These are phyloP conservation scores for Penicillium cosmopolitanum DNA, from an alignment of 495 filamentous ascomycete genomes.

Conservation along the genomic window DNA sequence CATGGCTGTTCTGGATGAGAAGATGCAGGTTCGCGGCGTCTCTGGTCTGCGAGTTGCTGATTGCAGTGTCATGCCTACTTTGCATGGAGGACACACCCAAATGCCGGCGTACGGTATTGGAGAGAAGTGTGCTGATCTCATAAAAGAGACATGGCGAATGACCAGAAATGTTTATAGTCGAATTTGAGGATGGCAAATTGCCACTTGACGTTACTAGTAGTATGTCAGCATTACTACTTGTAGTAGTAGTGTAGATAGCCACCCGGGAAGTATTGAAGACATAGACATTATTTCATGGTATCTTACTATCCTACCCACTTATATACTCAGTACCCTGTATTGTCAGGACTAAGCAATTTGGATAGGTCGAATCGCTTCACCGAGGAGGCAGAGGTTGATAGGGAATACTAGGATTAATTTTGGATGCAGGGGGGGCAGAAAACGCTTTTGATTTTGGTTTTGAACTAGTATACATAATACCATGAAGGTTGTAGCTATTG, in stretches of 20 bases:
- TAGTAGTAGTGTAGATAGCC: too few relatives aligned
- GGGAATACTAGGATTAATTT: too few relatives aligned
- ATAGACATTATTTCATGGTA: too few relatives aligned
- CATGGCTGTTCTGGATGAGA: conserved; percentile 58
- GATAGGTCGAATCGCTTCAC: too few relatives aligned
- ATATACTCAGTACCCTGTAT: too few relatives aligned
- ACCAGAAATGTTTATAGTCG: conserved; percentile 26
- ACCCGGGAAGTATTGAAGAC: too few relatives aligned
- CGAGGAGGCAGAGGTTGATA: too few relatives aligned
- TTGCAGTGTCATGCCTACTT: conserved; percentile 57
- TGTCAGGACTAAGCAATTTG: too few relatives aligned
- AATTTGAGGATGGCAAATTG: conserved; percentile 15
- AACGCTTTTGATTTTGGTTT: too few relatives aligned
- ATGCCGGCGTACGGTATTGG: conserved; percentile 64
- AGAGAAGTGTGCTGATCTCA: conserved; percentile 61
- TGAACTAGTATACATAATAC: too few relatives aligned
- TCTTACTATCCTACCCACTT: too few relatives aligned
- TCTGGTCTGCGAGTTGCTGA: conserved; percentile 58
- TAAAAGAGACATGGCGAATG: conserved; percentile 48
- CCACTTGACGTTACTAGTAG: background rate
- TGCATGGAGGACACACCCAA: conserved; percentile 60
- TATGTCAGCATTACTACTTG: background rate
- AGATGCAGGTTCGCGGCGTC: conserved; percentile 56
- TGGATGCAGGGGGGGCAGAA: too few relatives aligned
- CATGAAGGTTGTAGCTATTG: background rate